Evolutionary conservation across 164 flowering plant genomes (phyloP).

Genomic region (Annona squamosa): DNA sequence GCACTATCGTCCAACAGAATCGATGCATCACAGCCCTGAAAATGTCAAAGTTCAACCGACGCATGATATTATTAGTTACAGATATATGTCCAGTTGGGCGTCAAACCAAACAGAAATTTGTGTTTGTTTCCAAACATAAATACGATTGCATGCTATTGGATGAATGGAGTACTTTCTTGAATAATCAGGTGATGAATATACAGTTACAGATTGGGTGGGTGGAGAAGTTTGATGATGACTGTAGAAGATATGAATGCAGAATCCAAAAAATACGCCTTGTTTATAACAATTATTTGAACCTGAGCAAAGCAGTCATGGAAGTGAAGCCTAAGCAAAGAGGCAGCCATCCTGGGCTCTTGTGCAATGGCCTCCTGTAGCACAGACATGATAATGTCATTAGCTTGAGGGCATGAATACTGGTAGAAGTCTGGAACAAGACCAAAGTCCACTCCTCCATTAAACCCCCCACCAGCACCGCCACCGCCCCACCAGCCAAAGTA

Average conservation of each 20-base stretch:
- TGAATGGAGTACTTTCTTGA: no score
- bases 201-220: no score
- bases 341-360: slow-evolving; percentile 71
- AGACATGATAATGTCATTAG: slow-evolving; percentile 66
- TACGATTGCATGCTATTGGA: no score
- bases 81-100: no score
- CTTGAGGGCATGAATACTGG: slow-evolving; percentile 69
- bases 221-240: no score
- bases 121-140: no score
- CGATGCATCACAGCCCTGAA: slow-evolving; percentile 91
- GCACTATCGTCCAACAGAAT: slow-evolving; percentile 55
- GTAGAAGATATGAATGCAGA: no score
- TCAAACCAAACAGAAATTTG: no score
- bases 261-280: no score
- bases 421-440: slow-evolving; percentile 58
- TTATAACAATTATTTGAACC: slow-evolving; percentile 25
- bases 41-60: slow-evolving; percentile 5
- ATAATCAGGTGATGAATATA: no score
- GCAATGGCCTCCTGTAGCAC: slow-evolving; percentile 61
- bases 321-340: slow-evolving; percentile 85
- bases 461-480: slow-evolving; percentile 13
- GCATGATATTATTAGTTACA: neutral
- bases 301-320: slow-evolving; percentile 97
- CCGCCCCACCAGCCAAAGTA: slow-evolving; percentile 34
- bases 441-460: slow-evolving; percentile 15